Evolutionary conservation across 2,329 filamentous ascomycete genomes (phyloP), one percentile per base, ranked within the genome.

Genomic region (Ophiostoma montium): DNA sequence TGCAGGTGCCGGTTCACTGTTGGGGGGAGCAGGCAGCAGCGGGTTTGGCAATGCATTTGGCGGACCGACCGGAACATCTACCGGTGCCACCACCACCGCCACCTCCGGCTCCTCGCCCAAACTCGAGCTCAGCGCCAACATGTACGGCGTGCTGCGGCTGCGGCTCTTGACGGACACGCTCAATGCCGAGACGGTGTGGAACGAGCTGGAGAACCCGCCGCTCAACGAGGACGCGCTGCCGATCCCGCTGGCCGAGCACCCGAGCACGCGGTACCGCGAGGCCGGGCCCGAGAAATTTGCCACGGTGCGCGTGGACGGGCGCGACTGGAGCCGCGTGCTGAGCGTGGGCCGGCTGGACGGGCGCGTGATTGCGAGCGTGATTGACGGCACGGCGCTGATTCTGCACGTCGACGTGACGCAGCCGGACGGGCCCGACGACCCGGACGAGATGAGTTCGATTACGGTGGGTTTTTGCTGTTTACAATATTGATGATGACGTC

Each of bases 291-390:
- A 87, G 53, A 80, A 79, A 42, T 96, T 90, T 87, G 86, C 88
- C 1, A 87, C 78, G 21, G 90, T 96, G 33, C 75, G 86, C 48
- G 88, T 96, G 21, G 92, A 96, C 65, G 92, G 88, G 32, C 84
- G 80, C 62, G 92, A 98, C 62, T 96, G 92, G 90, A 87, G 87
- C 31, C 80, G 78, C 56, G 90, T 96, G n/a, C 71, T 98, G 56
- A 94, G 87, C 63, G 89, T 96, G 12, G 90, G 90, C 1, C 74
- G 89, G 46, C 68, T 96, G 30, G 90, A 92, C 57, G 90, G 88
- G 1, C 75, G 87, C 56, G 90, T 96, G 47, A 92, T 96, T 69
- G 92, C 89, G 50, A 95, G 89, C 61, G 88, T 94, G 63, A 80
- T 80, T 35, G 74, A 92, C 59, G 83, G 86, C 48, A 81, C 88